A percentile compares a stretch with the other conserved stretches of the same genome.
Evolutionary conservation across 441 rosid species (phyloP).

Genomic region (Populus hybrid): DNA sequence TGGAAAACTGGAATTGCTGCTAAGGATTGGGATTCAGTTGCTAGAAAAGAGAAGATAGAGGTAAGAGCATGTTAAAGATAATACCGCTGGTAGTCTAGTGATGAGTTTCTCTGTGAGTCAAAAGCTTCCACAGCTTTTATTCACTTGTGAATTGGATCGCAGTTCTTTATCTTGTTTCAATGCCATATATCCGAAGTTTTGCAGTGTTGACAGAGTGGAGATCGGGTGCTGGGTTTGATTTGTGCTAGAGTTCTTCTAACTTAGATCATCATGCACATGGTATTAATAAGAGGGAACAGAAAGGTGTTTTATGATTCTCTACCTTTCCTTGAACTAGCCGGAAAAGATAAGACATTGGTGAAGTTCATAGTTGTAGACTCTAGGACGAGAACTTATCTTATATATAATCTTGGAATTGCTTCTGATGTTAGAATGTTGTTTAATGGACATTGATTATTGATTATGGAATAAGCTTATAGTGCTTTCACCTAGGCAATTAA

Average conservation of each 20-base stretch:
- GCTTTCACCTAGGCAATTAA: not conserved
- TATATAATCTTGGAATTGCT: not conserved
- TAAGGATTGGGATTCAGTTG: slow-evolving; percentile 92
- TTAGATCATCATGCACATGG: not conserved
- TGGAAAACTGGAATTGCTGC: slow-evolving; percentile 95
- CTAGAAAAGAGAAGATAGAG: slow-evolving; percentile 88
- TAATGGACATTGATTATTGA: not conserved
- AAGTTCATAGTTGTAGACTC: not conserved
- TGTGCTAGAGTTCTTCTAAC: not conserved
- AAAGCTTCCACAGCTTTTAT: not conserved
- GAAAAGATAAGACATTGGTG: not conserved
- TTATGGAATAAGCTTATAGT: slow-evolving; percentile 40
- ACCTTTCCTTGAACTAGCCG: not conserved
- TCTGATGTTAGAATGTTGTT: not conserved
- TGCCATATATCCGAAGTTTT: not conserved
- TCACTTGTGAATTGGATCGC: not conserved
- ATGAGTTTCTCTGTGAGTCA: not conserved
- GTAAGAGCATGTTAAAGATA: slow-evolving; percentile 33
- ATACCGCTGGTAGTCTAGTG: not conserved
- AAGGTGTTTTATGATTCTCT: not conserved
- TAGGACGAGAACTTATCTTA: not conserved
- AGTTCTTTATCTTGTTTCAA: not conserved
- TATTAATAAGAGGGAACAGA: not conserved
- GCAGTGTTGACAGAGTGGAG: not conserved
- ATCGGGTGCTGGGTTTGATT: not conserved